These are phyloP conservation scores for Solanum commersonii DNA, from an alignment of 257 asterid genomes.

Conservation along the genomic window DNA sequence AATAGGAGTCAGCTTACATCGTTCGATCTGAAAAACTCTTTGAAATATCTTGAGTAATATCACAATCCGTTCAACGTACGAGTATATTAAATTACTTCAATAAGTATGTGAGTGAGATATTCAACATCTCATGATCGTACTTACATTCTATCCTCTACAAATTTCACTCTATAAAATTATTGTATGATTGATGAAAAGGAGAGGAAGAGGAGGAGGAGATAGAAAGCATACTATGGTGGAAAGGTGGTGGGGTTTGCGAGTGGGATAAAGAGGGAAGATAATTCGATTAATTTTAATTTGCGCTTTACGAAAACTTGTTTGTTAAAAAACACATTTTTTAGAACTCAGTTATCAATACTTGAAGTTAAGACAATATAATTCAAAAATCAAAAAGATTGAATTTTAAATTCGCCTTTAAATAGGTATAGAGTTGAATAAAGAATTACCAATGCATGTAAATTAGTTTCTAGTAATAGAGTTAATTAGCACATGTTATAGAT, in stretches of 20 bases:
- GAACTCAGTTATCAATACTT: background rate
- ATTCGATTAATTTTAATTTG: background rate
- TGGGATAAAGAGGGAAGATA: background rate
- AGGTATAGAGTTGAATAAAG: background rate
- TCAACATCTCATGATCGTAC: background rate
- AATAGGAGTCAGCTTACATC: background rate
- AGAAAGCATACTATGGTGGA: background rate
- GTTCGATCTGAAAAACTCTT: too few species aligned
- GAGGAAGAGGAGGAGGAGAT: background rate
- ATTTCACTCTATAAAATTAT: background rate
- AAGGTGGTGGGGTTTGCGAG: background rate
- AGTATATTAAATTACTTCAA: background rate
- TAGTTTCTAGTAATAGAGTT: background rate
- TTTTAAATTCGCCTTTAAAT: background rate
- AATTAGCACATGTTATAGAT: background rate
- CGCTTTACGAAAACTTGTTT: accelerated
- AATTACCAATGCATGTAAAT: background rate
- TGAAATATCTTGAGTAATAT: too few species aligned
- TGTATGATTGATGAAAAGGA: background rate
- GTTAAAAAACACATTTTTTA: accelerated
- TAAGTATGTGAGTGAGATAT: background rate
- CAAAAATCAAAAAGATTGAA: background rate
- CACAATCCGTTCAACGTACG: too few species aligned
- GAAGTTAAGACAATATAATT: background rate
- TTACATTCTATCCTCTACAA: accelerated